Evolutionary conservation across 176 grass and related monocot species (phyloP).

Genomic region (Coix lacrymajobi): DNA sequence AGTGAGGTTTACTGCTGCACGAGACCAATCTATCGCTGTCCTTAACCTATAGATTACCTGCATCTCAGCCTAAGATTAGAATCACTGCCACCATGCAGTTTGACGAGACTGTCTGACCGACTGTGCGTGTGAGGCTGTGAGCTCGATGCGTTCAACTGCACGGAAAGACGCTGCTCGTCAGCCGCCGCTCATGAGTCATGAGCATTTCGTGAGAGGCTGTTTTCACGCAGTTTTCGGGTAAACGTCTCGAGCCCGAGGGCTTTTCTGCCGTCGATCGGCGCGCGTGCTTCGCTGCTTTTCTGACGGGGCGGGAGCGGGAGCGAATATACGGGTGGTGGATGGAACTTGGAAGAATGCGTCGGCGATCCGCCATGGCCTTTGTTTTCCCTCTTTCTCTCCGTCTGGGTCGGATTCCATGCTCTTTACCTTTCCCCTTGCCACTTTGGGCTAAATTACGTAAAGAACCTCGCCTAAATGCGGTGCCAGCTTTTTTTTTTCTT

Average conservation of each 20-base stretch:
- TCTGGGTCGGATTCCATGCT: slow-evolving; percentile 27
- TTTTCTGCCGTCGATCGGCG: not conserved
- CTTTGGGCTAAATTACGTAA: slow-evolving; percentile 47
- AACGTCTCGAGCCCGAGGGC: not conserved
- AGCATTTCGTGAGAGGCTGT: slow-evolving; percentile 8
- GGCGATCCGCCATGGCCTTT: not conserved
- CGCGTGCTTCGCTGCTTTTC: slow-evolving; percentile 18
- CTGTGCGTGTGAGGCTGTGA: too few relatives aligned
- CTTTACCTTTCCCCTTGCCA: slow-evolving; percentile 10
- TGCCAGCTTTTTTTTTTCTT: not conserved
- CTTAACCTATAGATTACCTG: not conserved
- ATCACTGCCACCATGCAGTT: not conserved
- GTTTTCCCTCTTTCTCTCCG: not conserved
- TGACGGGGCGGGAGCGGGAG: not conserved
- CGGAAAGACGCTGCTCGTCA: not conserved
- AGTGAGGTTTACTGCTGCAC: not conserved
- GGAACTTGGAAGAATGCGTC: not conserved
- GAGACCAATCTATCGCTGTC: not conserved
- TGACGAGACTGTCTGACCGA: not conserved
- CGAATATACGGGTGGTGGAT: slow-evolving; percentile 17
- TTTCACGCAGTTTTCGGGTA: not conserved
- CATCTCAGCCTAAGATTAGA: not conserved
- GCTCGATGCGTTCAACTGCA: not conserved
- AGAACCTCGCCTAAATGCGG: slow-evolving; percentile 20
- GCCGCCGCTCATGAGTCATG: not conserved